Percentiles rank a stretch among this genome's conserved stretches.
Evolutionary conservation across 1,284 basidiomycete genomes (phyloP).

Genomic region (Gymnopus androsaceus): DNA sequence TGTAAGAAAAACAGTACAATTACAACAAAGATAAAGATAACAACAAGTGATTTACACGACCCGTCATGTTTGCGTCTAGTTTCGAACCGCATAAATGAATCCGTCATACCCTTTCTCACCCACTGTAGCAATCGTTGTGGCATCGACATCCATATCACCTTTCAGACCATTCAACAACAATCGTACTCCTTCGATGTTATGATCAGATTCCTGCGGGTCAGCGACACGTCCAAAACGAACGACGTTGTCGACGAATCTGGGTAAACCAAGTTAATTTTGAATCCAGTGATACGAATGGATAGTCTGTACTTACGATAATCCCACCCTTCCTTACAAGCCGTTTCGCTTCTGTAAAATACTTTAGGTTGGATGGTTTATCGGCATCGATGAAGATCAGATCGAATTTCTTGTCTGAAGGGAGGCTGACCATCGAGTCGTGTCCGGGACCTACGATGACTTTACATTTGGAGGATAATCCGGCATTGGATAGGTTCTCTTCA

Average conservation of each 20-base stretch:
- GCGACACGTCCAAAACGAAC: slow-evolving; percentile 52
- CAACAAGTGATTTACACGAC: too few species aligned
- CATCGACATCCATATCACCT: slow-evolving; percentile 56
- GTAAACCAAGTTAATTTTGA: too few species aligned
- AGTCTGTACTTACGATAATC: slow-evolving; percentile 57
- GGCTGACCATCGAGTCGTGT: slow-evolving; percentile 41
- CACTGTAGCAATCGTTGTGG: slow-evolving; percentile 58
- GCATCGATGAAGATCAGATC: slow-evolving; percentile 67
- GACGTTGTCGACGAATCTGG: slow-evolving; percentile 65
- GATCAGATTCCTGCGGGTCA: slow-evolving; percentile 40
- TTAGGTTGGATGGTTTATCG: slow-evolving; percentile 51
- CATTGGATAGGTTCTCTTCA: slow-evolving; percentile 49
- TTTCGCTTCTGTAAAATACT: slow-evolving; percentile 58
- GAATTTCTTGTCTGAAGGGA: slow-evolving; percentile 47
- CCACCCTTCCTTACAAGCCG: slow-evolving; percentile 54
- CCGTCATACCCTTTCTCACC: slow-evolving; percentile 67
- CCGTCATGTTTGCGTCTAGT: neutral
- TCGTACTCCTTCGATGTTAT: slow-evolving; percentile 46
- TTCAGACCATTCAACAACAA: slow-evolving; percentile 48
- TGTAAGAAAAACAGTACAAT: too few species aligned
- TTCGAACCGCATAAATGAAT: slow-evolving; percentile 50
- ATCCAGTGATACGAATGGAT: too few species aligned
- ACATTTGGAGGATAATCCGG: slow-evolving; percentile 48
- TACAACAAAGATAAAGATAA: too few species aligned
- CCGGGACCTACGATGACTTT: slow-evolving; percentile 54